phyloP scores from a whole-genome alignment of 2,329 filamentous ascomycete genomes.

The Cladophialophora chaetospira region DNA sequence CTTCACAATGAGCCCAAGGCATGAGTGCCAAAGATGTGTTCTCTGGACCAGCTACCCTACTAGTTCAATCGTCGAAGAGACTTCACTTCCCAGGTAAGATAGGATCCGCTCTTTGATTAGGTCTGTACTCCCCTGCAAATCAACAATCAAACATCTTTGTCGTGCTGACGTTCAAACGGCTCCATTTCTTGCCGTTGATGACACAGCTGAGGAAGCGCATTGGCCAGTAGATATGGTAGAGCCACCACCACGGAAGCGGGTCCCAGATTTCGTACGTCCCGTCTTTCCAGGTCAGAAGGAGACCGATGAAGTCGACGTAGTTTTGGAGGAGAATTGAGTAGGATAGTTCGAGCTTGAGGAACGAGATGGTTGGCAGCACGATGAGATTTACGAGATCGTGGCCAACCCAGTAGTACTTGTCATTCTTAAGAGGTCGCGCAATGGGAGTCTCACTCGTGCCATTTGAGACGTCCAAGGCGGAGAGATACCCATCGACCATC shows the following conservation, averaged over 20 bases:
- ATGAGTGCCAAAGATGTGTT: no score
- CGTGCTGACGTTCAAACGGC: constrained; percentile 68
- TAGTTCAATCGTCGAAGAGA: no score
- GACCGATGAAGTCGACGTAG: constrained; percentile 41
- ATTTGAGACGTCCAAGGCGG: constrained; percentile 39
- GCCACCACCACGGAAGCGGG: constrained; percentile 53
- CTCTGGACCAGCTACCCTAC: no score
- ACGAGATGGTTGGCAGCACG: constrained; percentile 50
- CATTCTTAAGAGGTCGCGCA: constrained; percentile 26
- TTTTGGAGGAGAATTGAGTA: constrained; percentile 1
- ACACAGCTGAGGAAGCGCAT: constrained; percentile 51
- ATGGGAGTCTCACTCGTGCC: neutral
- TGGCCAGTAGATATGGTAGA: constrained; percentile 59
- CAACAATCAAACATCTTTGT: constrained; percentile 56
- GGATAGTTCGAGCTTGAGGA: constrained; percentile 36
- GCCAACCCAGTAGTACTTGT: constrained; percentile 64
- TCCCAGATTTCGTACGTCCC: constrained; percentile 54
- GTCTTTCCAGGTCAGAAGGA: constrained; percentile 52
- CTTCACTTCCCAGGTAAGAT: no score
- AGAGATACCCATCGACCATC: constrained; percentile 56
- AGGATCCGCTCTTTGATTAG: no score
- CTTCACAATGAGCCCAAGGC: no score
- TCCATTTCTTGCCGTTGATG: constrained; percentile 57
- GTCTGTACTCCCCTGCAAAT: no score
- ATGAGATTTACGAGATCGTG: constrained; percentile 63